Base-by-base conservation (phyloP, 1,284 basidiomycete species). In the Sporisorium sorghi region DNA sequence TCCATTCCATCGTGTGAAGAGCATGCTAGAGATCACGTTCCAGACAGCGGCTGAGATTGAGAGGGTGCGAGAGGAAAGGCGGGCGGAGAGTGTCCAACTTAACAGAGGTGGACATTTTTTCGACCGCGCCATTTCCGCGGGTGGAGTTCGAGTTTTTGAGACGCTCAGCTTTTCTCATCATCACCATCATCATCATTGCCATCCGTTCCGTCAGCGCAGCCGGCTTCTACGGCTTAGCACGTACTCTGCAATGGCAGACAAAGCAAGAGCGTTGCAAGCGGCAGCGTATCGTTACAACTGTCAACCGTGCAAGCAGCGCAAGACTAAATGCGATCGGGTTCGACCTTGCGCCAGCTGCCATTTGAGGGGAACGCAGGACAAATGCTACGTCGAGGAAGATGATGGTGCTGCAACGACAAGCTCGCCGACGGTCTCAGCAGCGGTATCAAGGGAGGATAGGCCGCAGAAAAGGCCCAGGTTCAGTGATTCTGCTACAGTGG, bases 251-350 rank as follows among this genome's bases (percentile, higher is more conserved):
- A 53, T 55, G 66, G 52, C 53, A n/a, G 57, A 57, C 28, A 57
- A 55, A 24, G 52, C 67, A 12, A 54, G 60, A 23, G 53, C 35
- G 26, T 32, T 70, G 15, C 61, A 70, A 32, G 60, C 49, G 21
- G 67, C 67, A 23, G 67, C 67, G 19, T 70, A 70, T 40, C 57
- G 67, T 5, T 70, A 70, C 61, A 70, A 70, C 30, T 70, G 67
- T 35, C 67, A 70, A 37, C 67, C 67, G 4, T 75, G 73, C 58
- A 70, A 75, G 43, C 73, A 70, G 32, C 59, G 73, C 42, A 75
- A 75, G 54, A 66, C 63, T n/a, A 75, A 75, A 35, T 75, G 73
- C 60, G 73, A 75, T 39, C 59, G 73, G 14, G 60, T 71, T 35
- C 64, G 52, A 11, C 73, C 73, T 2, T 75, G 73, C 55, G 67